These are phyloP conservation scores for Scytalidium lignicola DNA, from an alignment of 2,329 filamentous ascomycete species.

Conservation along the genomic window DNA sequence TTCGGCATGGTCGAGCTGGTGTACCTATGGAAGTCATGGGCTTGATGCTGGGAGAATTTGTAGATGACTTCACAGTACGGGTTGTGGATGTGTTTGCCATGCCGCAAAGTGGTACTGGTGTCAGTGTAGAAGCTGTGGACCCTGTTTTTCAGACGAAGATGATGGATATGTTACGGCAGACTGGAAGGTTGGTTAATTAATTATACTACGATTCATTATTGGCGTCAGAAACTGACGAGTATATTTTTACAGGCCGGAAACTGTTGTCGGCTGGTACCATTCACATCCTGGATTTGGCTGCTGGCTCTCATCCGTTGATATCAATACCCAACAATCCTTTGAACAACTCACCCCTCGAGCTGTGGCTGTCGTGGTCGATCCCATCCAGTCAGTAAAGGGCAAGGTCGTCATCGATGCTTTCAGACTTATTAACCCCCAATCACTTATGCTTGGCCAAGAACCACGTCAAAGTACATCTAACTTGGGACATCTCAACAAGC, in stretches of 20 bases:
- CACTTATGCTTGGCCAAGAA: constrained; percentile 95
- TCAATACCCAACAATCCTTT: constrained; percentile 99
- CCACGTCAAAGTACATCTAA: constrained; percentile 97
- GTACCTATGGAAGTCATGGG: constrained; percentile 99
- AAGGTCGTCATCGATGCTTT: constrained; percentile 99
- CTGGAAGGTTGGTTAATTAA: constrained; percentile 65
- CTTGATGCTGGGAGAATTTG: constrained; percentile 96
- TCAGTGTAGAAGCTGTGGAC: constrained; percentile 97
- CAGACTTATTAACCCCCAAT: constrained; percentile 96
- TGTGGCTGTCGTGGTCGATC: constrained; percentile 95
- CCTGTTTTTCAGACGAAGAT: constrained; percentile 99
- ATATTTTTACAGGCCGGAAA: constrained; percentile 76
- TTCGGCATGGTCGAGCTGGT: constrained; percentile 92
- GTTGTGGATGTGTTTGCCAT: constrained; percentile 99
- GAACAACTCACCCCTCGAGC: constrained; percentile 96
- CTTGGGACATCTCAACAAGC: constrained; percentile 96
- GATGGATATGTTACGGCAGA: constrained; percentile 99
- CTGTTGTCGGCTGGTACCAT: constrained; percentile 98
- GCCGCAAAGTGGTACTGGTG: constrained; percentile 97
- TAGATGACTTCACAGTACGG: constrained; percentile 97
- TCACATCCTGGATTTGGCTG: constrained; percentile 98
- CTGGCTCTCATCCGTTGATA: constrained; percentile 98
- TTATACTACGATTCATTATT: background rate
- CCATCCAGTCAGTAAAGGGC: constrained; percentile 98
- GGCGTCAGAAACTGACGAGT: constrained; percentile 5